A percentile compares a stretch with the other conserved stretches of the same genome.
phyloP scores from a whole-genome alignment of 2,329 filamentous ascomycete genomes.

The Ophiocordyceps polyrhachis-furcata region DNA sequence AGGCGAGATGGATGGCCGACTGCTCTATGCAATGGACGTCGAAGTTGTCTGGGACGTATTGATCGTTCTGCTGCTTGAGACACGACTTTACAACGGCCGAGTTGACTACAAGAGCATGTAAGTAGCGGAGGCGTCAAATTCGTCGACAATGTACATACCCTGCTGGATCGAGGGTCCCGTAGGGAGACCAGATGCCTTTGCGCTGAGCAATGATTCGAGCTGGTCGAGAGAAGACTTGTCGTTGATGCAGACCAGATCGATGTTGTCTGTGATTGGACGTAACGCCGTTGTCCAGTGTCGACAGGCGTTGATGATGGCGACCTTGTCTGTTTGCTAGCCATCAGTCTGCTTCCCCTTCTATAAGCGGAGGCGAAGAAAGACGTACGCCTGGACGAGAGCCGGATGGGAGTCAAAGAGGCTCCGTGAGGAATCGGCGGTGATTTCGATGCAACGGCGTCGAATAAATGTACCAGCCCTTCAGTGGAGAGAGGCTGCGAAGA shows the following conservation, averaged over 20 bases:
- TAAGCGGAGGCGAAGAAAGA: not conserved
- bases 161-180: not conserved
- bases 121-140: not conserved
- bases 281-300: not conserved
- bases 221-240: not conserved
- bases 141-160: no score
- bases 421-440: not conserved
- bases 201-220: not conserved
- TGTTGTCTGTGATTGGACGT: not conserved
- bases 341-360: no score
- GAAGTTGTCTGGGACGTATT: not conserved
- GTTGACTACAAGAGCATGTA: not conserved
- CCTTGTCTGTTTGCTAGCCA: not conserved
- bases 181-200: not conserved
- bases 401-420: not conserved
- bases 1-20: not conserved
- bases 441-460: not conserved
- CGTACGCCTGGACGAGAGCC: not conserved
- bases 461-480: not conserved
- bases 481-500: not conserved
- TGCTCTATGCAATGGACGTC: not conserved
- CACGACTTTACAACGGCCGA: not conserved
- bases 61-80: not conserved
- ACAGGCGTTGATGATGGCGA: not conserved
- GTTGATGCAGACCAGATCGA: not conserved